Evolutionary conservation across 257 asterid genomes (phyloP).

Genomic region (Solanum dulcamara): DNA sequence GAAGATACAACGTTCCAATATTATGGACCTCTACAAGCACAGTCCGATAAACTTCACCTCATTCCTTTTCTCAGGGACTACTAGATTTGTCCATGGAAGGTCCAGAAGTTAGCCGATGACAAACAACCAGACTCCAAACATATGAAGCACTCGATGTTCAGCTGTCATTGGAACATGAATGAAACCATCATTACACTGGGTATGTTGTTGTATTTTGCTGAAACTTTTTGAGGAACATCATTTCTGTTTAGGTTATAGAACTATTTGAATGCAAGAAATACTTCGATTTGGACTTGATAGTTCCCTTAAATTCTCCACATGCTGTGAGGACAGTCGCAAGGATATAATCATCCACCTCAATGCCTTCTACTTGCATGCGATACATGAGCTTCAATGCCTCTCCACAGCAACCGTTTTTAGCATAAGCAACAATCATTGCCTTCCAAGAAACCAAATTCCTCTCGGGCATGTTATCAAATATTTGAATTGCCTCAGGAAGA

Average conservation of each 20-base stretch:
- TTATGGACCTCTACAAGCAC: not conserved
- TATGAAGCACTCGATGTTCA: not conserved
- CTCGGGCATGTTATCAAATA: constrained; percentile 75
- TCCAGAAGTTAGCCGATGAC: not conserved
- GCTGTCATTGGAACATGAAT: not conserved
- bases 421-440: constrained; percentile 70
- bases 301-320: constrained; percentile 55
- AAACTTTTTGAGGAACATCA: not conserved
- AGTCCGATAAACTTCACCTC: not conserved
- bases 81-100: not conserved
- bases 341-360: constrained; percentile 56
- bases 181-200: not conserved
- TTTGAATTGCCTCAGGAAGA: constrained; percentile 63
- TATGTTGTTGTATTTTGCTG: not conserved
- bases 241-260: not conserved
- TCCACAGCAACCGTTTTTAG: constrained; percentile 52
- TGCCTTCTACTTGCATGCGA: constrained; percentile 67
- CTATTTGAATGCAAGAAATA: constrained; percentile 19
- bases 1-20: not conserved
- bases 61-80: not conserved
- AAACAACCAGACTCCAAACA: not conserved
- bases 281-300: constrained; percentile 13
- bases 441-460: constrained; percentile 67
- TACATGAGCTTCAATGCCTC: constrained; percentile 84
- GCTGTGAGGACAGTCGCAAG: constrained; percentile 54